Conservation (phyloP, 192 early-diverging fungal species). For the Coemansia sp. region DNA sequence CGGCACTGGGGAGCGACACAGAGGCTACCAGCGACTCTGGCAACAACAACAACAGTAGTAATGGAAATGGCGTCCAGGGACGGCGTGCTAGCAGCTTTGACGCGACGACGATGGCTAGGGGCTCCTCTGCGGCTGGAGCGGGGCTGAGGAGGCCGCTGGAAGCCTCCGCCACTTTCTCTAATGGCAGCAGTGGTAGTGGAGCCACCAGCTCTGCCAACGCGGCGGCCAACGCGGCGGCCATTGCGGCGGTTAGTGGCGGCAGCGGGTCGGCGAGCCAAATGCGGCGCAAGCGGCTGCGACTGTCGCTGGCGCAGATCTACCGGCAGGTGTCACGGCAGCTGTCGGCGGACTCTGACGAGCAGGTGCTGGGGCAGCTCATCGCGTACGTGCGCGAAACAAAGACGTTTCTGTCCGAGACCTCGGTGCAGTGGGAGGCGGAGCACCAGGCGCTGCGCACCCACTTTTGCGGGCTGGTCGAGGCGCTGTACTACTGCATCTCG, state of each 20-base stretch:
- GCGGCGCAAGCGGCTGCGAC: conserved; percentile 33
- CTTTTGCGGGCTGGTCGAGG: conserved; percentile 88
- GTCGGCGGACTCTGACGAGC: conserved; percentile 55
- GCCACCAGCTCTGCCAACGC: conserved; percentile 8
- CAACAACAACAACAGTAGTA: background rate
- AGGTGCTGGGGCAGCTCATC: conserved; percentile 66
- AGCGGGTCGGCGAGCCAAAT: conserved; percentile 36
- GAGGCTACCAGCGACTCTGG: conserved; percentile 35
- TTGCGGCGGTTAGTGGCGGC: conserved; percentile 25
- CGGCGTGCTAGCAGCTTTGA: conserved; percentile 53
- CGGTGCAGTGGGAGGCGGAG: conserved; percentile 84
- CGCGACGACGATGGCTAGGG: conserved; percentile 11
- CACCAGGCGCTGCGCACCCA: conserved; percentile 86
- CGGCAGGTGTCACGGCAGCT: conserved; percentile 45
- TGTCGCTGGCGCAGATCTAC: conserved; percentile 54
- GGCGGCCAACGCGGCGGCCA: conserved; percentile 33
- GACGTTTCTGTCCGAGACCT: conserved; percentile 74
- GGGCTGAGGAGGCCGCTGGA: background rate
- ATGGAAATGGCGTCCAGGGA: background rate
- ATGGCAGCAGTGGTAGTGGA: background rate
- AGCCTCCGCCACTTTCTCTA: background rate
- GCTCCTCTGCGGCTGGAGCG: background rate
- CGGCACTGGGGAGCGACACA: conserved; percentile 22
- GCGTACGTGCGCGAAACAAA: conserved; percentile 78
- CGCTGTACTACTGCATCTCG: conserved; percentile 74